Conservation (phyloP, 441 rosid species). For the Pelargonium fulgidum region DNA sequence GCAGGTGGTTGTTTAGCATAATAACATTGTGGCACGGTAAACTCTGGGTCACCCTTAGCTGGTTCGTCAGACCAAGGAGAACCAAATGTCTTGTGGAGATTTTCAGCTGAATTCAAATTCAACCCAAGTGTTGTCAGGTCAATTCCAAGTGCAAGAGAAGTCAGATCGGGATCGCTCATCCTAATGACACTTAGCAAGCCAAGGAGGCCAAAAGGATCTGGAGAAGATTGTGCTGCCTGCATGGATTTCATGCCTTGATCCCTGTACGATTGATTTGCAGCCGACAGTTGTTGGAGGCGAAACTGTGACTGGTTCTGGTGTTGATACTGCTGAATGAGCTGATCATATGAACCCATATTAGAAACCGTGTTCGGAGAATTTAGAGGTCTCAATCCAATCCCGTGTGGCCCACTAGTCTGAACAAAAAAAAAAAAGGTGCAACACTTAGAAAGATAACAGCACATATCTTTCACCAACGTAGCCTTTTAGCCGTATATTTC, state of each 20-base stretch:
- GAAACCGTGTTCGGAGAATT: constrained; percentile 63
- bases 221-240: constrained; percentile 59
- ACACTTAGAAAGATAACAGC: background rate
- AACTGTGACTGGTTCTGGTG: constrained; percentile 79
- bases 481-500: background rate
- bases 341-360: constrained; percentile 67
- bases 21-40: constrained; percentile 81
- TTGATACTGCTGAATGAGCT: constrained; percentile 80
- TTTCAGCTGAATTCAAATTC: constrained; percentile 77
- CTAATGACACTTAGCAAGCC: constrained; percentile 74
- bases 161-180: constrained; percentile 78
- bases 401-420: constrained; percentile 79
- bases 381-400: constrained; percentile 76
- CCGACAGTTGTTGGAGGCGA: constrained; percentile 73
- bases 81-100: constrained; percentile 82
- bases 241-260: constrained; percentile 68
- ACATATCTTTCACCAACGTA: background rate
- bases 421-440: constrained; percentile 2
- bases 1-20: constrained; percentile 64
- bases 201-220: constrained; percentile 87
- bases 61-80: constrained; percentile 98
- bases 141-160: constrained; percentile 88
- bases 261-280: constrained; percentile 74
- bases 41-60: constrained; percentile 83
- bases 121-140: constrained; percentile 85